Evolutionary conservation across 805 yeast species (phyloP).

Genomic region (Saccharomycopsis fermentans): DNA sequence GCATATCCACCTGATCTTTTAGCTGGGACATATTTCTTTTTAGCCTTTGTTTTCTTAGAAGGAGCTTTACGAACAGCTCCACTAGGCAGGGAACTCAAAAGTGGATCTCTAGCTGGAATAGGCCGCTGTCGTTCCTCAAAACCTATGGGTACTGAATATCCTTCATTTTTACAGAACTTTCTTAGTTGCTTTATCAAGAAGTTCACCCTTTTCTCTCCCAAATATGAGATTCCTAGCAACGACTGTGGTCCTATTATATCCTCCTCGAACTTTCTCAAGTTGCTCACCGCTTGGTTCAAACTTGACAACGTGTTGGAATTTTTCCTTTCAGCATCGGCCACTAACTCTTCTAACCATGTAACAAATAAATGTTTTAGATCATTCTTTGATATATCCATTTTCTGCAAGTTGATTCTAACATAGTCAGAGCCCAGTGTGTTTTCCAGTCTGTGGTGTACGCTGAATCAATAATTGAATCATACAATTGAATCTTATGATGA

Average conservation of each 20-base stretch:
- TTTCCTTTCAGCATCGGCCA: constrained; percentile 33
- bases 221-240: constrained; percentile 46
- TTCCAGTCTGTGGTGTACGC: too few relatives aligned
- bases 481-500: too few relatives aligned
- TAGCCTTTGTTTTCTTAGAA: constrained; percentile 21
- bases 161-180: constrained; percentile 48
- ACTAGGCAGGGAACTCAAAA: constrained; percentile 6
- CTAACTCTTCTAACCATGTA: constrained; percentile 49
- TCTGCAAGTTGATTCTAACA: neutral
- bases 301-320: constrained; percentile 44
- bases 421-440: too few relatives aligned
- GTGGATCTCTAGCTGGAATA: constrained; percentile 12
- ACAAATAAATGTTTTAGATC: constrained; percentile 44
- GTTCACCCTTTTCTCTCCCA: constrained; percentile 63
- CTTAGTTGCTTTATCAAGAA: constrained; percentile 37
- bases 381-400: constrained; percentile 31
- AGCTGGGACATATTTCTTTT: constrained; percentile 51
- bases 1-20: constrained; percentile 82
- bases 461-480: too few relatives aligned
- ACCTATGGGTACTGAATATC: constrained; percentile 34
- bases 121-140: constrained; percentile 18
- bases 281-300: constrained; percentile 46
- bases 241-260: constrained; percentile 47
- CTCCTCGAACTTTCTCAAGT: constrained; percentile 35
- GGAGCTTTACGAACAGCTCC: constrained; percentile 12